Conservation (phyloP, 2,329 filamentous ascomycete genomes). For the Colletotrichum salicis region DNA sequence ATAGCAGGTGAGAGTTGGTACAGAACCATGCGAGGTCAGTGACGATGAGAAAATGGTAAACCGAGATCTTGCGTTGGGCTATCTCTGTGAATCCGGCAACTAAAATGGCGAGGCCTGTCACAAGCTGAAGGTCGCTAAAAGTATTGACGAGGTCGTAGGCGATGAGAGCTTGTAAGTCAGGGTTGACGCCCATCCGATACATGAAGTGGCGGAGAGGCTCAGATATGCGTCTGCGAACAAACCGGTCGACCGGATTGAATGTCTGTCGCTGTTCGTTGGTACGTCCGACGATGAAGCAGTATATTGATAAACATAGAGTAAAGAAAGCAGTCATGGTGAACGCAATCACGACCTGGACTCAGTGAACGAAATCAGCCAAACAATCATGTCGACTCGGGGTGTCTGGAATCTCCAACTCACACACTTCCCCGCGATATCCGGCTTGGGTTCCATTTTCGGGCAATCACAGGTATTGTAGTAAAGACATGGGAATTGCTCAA, state of each 20-base stretch:
- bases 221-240: background rate
- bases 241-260: conserved; percentile 24
- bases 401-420: background rate
- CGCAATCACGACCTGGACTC: background rate
- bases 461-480: conserved; percentile 8
- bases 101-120: conserved; percentile 38
- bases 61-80: conserved; percentile 33
- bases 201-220: background rate
- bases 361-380: background rate
- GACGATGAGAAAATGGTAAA: conserved; percentile 41
- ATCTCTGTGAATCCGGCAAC: conserved; percentile 35
- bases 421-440: conserved; percentile 3
- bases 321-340: conserved; percentile 2
- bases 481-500: background rate
- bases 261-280: conserved; percentile 11
- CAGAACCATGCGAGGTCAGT: conserved; percentile 42
- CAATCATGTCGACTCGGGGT: no score
- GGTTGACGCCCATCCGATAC: background rate
- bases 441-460: conserved; percentile 8
- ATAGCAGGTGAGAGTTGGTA: conserved; percentile 38
- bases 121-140: conserved; percentile 41
- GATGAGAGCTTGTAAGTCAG: conserved; percentile 2
- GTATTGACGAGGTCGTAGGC: conserved; percentile 38
- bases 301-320: background rate
- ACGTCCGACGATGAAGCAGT: conserved; percentile 14